Evolutionary conservation across 805 yeast genomes (phyloP).

Genomic region (Zygosaccharomyces rouxii): DNA sequence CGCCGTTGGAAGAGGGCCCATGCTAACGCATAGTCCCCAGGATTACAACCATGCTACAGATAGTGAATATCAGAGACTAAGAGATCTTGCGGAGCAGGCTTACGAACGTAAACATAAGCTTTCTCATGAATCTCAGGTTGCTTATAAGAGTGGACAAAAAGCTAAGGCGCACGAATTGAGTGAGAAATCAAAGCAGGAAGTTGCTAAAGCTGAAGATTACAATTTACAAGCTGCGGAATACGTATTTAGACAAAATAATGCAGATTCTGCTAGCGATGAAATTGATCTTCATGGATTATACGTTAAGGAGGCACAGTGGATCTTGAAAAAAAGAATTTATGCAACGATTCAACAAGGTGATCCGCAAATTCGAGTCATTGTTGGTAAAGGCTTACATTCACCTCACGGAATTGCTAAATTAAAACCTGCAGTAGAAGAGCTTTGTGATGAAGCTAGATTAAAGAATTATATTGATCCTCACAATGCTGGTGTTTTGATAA

Average conservation of each 20-base stretch:
- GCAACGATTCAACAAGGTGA: conserved; percentile 57
- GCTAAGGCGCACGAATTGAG: conserved; percentile 69
- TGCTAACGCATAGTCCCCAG: conserved; percentile 11
- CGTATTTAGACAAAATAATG: conserved; percentile 81
- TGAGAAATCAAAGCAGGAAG: conserved; percentile 58
- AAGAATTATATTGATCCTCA: conserved; percentile 58
- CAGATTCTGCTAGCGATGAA: conserved; percentile 80
- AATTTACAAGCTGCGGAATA: conserved; percentile 85
- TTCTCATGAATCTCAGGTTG: conserved; percentile 67
- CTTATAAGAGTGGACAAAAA: conserved; percentile 72
- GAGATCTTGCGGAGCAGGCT: conserved; percentile 67
- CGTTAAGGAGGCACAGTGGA: conserved; percentile 81
- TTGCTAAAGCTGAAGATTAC: conserved; percentile 56
- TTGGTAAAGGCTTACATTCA: conserved; percentile 90
- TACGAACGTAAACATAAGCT: conserved; percentile 51
- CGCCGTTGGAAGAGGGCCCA: conserved; percentile 15
- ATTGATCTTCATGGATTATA: conserved; percentile 90
- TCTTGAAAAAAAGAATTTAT: conserved; percentile 67
- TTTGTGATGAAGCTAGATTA: conserved; percentile 65
- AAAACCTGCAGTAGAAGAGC: conserved; percentile 80
- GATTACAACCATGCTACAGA: conserved; percentile 77
- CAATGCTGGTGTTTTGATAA: conserved; percentile 76
- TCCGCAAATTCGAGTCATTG: conserved; percentile 69
- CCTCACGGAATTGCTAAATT: conserved; percentile 76
- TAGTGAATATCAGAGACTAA: conserved; percentile 53